phyloP scores from a whole-genome alignment of 129 eudicot genomes.

The Helichrysum umbraculigerum region DNA sequence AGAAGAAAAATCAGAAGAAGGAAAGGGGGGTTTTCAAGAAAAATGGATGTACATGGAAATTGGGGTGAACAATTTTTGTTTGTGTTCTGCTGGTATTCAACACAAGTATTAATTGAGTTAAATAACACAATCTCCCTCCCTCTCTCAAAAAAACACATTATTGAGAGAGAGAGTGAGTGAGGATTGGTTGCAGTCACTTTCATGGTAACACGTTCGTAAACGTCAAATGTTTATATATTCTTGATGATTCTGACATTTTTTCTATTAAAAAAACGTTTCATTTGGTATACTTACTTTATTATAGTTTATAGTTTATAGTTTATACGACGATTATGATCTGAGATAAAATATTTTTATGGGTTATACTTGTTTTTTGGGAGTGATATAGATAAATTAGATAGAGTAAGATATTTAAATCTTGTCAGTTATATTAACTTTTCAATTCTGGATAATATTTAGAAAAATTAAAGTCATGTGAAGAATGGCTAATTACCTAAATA shows the following conservation, averaged over 20 bases:
- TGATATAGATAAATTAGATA: too few relatives aligned
- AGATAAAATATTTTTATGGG: too few relatives aligned
- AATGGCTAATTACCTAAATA: too few relatives aligned
- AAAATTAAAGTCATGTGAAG: too few relatives aligned
- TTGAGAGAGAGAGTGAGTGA: slow-evolving; percentile 28
- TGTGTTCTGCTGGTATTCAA: slow-evolving; percentile 8
- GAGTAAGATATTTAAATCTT: too few relatives aligned
- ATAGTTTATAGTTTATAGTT: too few relatives aligned
- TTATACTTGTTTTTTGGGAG: too few relatives aligned
- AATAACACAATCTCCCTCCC: neutral
- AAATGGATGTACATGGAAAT: slow-evolving; percentile 29
- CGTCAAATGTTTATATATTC: slow-evolving; percentile 28
- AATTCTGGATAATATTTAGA: too few relatives aligned
- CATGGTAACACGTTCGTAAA: slow-evolving; percentile 26
- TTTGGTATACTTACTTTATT: too few relatives aligned
- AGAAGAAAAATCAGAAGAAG: slow-evolving; percentile 11
- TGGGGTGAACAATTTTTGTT: slow-evolving; percentile 12
- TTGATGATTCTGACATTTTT: slow-evolving; percentile 3
- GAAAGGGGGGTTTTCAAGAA: slow-evolving; percentile 20
- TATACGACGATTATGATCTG: too few relatives aligned
- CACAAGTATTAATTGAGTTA: slow-evolving; percentile 22
- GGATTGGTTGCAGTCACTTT: slow-evolving; percentile 29
- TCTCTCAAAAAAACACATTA: slow-evolving; percentile 1
- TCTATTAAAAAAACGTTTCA: neutral
- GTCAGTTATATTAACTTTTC: too few relatives aligned